phyloP scores from a whole-genome alignment of 352 stramenopile species.

The Blastocystis sp. region DNA sequence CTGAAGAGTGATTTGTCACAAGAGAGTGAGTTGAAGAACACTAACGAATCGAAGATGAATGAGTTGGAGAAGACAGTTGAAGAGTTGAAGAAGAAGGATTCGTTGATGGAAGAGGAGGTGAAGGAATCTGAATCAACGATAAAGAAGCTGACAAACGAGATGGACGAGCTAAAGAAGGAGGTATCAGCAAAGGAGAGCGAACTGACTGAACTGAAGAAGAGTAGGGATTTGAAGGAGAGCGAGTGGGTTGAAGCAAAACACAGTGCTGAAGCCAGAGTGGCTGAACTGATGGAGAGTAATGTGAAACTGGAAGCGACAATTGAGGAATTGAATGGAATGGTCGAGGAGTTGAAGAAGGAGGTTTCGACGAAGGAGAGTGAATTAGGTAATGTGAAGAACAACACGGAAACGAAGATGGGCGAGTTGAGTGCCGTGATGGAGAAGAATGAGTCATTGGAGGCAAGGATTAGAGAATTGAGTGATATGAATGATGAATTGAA shows the following conservation, averaged over 20 bases:
- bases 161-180: not conserved
- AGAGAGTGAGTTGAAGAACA: not conserved
- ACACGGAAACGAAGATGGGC: not conserved
- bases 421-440: no score
- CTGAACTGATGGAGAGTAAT: not conserved
- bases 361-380: conserved; percentile 22
- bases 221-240: not conserved
- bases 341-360: conserved; percentile 5
- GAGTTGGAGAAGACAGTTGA: not conserved
- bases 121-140: not conserved
- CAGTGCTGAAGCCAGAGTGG: no score
- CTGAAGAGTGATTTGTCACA: not conserved
- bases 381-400: not conserved
- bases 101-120: not conserved
- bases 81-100: not conserved
- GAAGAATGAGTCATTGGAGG: not conserved
- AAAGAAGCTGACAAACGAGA: not conserved
- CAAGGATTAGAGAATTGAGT: not conserved
- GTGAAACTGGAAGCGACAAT: not conserved
- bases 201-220: not conserved
- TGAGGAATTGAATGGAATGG: conserved; percentile 16
- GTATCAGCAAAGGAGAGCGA: not conserved
- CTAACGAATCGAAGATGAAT: not conserved
- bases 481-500: not conserved
- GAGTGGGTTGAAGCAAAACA: not conserved